A percentile compares a stretch with the other conserved stretches of the same genome.
phyloP scores from a whole-genome alignment of 805 yeast genomes.

The Saccharomycopsis vini region DNA sequence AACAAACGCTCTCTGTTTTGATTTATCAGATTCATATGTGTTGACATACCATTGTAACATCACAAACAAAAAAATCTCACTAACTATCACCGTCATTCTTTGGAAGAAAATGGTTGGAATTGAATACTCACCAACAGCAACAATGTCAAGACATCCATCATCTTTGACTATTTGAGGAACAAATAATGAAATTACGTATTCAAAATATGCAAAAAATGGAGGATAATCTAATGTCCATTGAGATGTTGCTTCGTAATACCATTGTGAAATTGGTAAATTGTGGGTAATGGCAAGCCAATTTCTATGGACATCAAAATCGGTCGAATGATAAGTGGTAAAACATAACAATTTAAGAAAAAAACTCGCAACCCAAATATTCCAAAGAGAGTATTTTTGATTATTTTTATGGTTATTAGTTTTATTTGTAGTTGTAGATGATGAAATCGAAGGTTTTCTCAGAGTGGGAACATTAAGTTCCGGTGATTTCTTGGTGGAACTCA shows the following conservation, averaged over 20 bases:
- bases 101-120: constrained; percentile 78
- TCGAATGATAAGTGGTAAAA: constrained; percentile 80
- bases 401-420: no score
- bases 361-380: constrained; percentile 61
- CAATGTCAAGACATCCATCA: constrained; percentile 75
- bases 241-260: constrained; percentile 74
- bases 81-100: constrained; percentile 65
- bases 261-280: constrained; percentile 58
- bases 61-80: constrained; percentile 62
- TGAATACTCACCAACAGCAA: constrained; percentile 57
- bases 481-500: no score
- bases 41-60: constrained; percentile 67
- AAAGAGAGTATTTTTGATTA: constrained; percentile 42
- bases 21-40: constrained; percentile 28
- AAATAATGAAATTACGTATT: constrained; percentile 64
- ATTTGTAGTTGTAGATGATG: no score
- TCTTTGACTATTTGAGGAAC: constrained; percentile 53
- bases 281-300: constrained; percentile 93
- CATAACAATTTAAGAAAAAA: constrained; percentile 50
- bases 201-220: constrained; percentile 95
- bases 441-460: no score
- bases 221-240: constrained; percentile 98
- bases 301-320: constrained; percentile 95
- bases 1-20: constrained; percentile 45
- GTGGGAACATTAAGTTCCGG: no score